Base-by-base conservation (phyloP, 352 stramenopile genomes). In the Phytopythium vexans region DNA sequence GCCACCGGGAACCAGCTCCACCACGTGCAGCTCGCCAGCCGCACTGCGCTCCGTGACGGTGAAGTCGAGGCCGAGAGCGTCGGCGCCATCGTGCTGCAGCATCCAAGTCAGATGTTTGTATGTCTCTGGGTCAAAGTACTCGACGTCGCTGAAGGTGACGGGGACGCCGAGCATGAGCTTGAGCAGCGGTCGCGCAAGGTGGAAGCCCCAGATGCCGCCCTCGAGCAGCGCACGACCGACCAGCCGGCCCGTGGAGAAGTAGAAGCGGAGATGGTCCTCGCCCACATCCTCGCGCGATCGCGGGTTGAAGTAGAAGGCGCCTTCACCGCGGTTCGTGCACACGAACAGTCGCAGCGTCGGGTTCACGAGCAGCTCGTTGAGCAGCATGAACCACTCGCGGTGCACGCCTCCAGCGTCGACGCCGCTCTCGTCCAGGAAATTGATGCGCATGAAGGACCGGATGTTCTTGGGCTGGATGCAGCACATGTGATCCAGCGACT, bases 81-180 rank as follows among this genome's bases (percentile, higher is more conserved):
- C 76, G 16, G 82, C 74, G 10, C 61, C 67, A n/a, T 72, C 60
- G 38, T 80, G 73, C 31, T 82, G 66, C 44, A 84, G 62, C 21
- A 90, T 47, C 68, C 73, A 86, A n/a, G 49, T 41, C 50, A 88
- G 42, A 47, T 58, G 88, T 57, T 70, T 70, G 55, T 85, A 83
- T 5, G 67, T 56, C 16, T 76, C 71, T 4, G 75, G 69, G 49
- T 89, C 75, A 11, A 82, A 66, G 41, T 71, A 76, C 68, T 98
- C 86, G 38, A 98, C 77, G 62, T 99, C 96, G 16, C 79, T 74
- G 49, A 99, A 96, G 2, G 81, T 92, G 14, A 99, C 79, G 2
- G 97, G 96, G 55, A 94, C 94, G 41, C 90, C 96, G 7, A 98
- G 73, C n/a, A 99, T 88, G 55, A 98, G 87, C 72, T 99, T 99